Base-by-base conservation (phyloP, 331 rosid genomes). In the Spiraea crenata region DNA sequence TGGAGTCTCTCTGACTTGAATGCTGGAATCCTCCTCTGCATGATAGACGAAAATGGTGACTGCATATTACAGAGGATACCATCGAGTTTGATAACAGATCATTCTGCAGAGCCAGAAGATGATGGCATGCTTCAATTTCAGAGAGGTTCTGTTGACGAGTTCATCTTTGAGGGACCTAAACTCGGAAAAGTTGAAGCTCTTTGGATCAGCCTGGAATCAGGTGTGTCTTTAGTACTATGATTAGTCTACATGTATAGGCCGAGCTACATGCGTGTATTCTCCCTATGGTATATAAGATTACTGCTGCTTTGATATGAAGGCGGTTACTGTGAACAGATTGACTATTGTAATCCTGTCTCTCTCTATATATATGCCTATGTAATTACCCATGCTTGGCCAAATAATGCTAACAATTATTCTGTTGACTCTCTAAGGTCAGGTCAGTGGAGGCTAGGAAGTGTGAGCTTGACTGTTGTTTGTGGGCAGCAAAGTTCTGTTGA, bases 151-250 rank as follows among this genome's bases (percentile, higher is more conserved):
- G 68, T 77, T 31, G 95, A 89, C 76, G 95, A 85, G 61, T 91
- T 91, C 78, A 54, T 74, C 80, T 89, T 93, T 68, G 79, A 80
- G 77, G 96, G 97, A 57, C 97, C 97, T 38, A 86, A 87, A 65
- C 60, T 87, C 17, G 82, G 84, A 71, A 81, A 73, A 69, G 39
- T 89, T 34, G 70, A 79, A 46, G 97, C 99, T 57, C 71, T 93
- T 65, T 93, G 99, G 97, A 78, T 91, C 12, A 70, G 96, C 57
- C 81, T 93, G 77, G 99, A 93, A 62, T 91, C 97, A 77, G 99
- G 97, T 93, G 80, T 69, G 77, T 75, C 64, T 60, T 61, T 70
- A 25, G 31, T 25, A 13, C 66, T 73, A 49, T 68, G 61, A 65
- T 73, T 63, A 19, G 63, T 78, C 14, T 63, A 40, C 58, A 52